Evolutionary conservation across 257 asterid species (phyloP), one percentile per base, ranked within the genome.

Genomic region (Galeopsis tetrahit): DNA sequence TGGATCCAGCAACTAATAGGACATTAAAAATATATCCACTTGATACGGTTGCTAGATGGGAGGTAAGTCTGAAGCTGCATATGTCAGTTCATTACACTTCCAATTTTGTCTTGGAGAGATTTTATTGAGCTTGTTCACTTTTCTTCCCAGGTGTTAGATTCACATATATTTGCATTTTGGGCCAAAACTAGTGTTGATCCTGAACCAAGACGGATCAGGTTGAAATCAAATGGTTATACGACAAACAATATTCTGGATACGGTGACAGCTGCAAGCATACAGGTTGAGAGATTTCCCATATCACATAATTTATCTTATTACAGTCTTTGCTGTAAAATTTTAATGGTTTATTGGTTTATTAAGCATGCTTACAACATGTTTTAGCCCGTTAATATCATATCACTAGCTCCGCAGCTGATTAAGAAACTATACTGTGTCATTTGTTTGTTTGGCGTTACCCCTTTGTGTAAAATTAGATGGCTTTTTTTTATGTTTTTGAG

Each of bases 241-340:
- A 87, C 90, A n/a, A 92, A 74, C 79, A 88, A 84, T 82, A 88
- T 92, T 33, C 80, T 90, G 89, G 98, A 92, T 75, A 79, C 83
- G 0, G 98, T 90, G 70, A 83, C 97, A 63, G 95, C 97, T 15
- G 91, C 97, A 57, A 90, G 96, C 87, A 88, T 92, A 80, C 98
- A 92, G 97, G 98, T 92, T 66, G 36, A 43, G 7, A 14, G 40
- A 34, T 66, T 62, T 57, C 56, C 53, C 10, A 3, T 32, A 10
- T 53, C 53, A 64, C 42, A 2, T 28, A 34, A 65, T 34, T 72
- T 67, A 1, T 63, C 75, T 61, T 67, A 53, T 42, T 64, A 63
- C 36, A 43, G 66, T 36, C 38, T 63, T 48, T 14, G 21, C 51
- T 17, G 14, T 7, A 32, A 56, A n/a, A 2, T 42, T 62, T 42